Base-by-base conservation (phyloP, 768 basidiomycete genomes). In the Lactarius evosmus region DNA sequence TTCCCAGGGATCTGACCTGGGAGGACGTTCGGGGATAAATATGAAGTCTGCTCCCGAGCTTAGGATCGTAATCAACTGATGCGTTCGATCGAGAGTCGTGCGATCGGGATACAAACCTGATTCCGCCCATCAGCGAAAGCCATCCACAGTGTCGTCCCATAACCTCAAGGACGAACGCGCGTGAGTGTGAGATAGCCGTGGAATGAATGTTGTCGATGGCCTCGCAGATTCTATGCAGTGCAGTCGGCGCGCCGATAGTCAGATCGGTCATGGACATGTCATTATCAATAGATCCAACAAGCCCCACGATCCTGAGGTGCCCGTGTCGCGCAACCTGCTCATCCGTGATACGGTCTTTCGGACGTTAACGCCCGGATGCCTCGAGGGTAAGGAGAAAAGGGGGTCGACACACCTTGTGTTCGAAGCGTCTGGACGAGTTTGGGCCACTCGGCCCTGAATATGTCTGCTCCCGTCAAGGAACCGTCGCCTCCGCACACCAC, bases 71-170 rank as follows among this genome's bases (percentile, higher is more conserved):
- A 51, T 49, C 50, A 58, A 17, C 16, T 32, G 49, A 14, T 17
- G 17, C 29, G 36, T 27, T 16, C 44, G 16, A 54, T 16, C 29
- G 33, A 49, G 57, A 9, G 2, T 27, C 12, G 33, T 27, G 30
- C 27, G 25, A 38, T 32, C 36, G 51, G 7, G 36, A 7, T 4
- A 78, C 84, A 63, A 70, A 91, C 88, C 91, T 91, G 56, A 98
- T 89, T 66, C 91, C 95, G 12, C 95, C 97, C 71, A 95, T 81
- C 27, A 98, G 79, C 2, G 97, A 95, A 19, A 98, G 80, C 97
- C 97, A 99, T n/a, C 97, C 97, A 75, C 97, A 98, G 73, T 98
- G 93, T 61, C 96, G 80, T n/a, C 97, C 97, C 97, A 98, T 99
- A 58, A 98, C 97, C 75, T 98, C 97, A 44, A 99, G 82, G 46